phyloP scores from a whole-genome alignment of 306 rosid species.

The Cucumis melo region DNA sequence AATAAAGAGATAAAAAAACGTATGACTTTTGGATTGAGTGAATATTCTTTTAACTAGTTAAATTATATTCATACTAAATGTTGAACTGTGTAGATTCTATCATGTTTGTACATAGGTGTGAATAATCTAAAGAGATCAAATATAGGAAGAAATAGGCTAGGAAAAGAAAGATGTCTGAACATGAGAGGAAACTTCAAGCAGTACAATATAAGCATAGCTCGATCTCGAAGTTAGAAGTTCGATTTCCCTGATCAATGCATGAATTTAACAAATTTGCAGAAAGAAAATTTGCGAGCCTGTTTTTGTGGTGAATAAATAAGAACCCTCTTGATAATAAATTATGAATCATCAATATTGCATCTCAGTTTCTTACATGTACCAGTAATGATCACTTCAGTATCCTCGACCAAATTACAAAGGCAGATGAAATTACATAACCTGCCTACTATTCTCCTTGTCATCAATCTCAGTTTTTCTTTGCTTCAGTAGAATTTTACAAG shows the following conservation, averaged over 20 bases:
- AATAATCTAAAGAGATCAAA: background rate
- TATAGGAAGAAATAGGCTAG: background rate
- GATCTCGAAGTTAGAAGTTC: no score
- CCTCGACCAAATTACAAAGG: background rate
- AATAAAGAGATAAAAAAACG: no score
- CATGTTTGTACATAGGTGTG: background rate
- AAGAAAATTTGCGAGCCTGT: background rate
- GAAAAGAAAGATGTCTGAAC: background rate
- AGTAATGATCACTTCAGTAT: background rate
- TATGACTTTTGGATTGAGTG: no score
- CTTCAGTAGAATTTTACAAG: background rate
- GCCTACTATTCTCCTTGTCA: background rate
- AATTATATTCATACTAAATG: no score
- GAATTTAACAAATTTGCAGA: no score
- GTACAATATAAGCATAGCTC: background rate
- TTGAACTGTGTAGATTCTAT: no score
- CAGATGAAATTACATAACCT: background rate
- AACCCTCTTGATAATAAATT: background rate
- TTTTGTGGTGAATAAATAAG: background rate
- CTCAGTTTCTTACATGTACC: background rate
- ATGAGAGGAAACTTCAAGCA: no score
- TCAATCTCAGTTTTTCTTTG: background rate
- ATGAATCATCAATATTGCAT: constrained; percentile 1
- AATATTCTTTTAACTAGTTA: no score
- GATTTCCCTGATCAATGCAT: no score